These are phyloP conservation scores for Madurella fahalii DNA, from an alignment of 2,329 filamentous ascomycete genomes.

Conservation along the genomic window DNA sequence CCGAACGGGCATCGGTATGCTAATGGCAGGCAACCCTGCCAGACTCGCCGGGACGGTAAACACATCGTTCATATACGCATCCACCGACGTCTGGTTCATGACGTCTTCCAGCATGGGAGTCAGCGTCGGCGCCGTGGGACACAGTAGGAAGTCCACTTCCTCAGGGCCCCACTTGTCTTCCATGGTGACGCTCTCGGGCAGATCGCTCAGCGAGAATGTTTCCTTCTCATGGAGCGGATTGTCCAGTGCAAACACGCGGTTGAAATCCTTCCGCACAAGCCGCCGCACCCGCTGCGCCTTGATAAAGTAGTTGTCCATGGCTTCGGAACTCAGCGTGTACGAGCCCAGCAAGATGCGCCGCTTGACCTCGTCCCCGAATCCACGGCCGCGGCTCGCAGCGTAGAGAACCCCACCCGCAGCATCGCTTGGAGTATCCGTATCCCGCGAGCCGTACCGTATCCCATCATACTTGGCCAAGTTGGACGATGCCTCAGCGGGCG, in stretches of 20 bases:
- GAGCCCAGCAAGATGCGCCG: conserved; percentile 84
- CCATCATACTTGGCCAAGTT: conserved; percentile 97
- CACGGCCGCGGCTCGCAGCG: conserved; percentile 65
- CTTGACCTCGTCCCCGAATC: conserved; percentile 81
- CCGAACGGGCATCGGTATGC: conserved; percentile 60
- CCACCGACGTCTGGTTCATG: conserved; percentile 48
- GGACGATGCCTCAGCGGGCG: conserved; percentile 89
- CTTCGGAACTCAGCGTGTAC: conserved; percentile 83
- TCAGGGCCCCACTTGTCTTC: conserved; percentile 54
- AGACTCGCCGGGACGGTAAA: conserved; percentile 94
- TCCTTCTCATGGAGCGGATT: conserved; percentile 59
- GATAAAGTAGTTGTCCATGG: conserved; percentile 95
- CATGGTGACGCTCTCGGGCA: conserved; percentile 49
- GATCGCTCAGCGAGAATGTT: conserved; percentile 55
- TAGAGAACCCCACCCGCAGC: conserved; percentile 67
- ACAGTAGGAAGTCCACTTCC: conserved; percentile 80
- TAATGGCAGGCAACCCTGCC: conserved; percentile 84
- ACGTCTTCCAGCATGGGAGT: conserved; percentile 47
- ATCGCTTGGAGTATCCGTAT: conserved; percentile 35
- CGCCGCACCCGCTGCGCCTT: conserved; percentile 85
- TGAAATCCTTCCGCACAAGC: conserved; percentile 81
- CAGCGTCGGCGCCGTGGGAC: conserved; percentile 71
- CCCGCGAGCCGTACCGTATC: conserved; percentile 73
- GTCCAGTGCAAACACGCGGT: conserved; percentile 64
- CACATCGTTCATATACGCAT: conserved; percentile 87